Base-by-base conservation (phyloP, 176 grass and related monocot genomes). In the Aegilops speltoides region DNA sequence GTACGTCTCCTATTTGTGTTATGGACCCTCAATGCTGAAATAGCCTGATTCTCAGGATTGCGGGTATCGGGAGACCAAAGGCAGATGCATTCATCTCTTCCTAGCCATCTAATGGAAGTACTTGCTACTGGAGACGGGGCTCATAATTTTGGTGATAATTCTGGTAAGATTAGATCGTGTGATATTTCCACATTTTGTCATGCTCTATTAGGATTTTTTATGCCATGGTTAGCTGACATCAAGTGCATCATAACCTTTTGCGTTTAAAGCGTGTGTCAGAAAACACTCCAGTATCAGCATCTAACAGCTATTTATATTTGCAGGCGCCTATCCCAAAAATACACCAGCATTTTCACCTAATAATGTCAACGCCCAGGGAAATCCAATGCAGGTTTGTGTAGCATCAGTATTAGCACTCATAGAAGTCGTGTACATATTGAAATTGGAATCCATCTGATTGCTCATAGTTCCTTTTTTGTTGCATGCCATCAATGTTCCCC, bases 31-130 rank as follows among this genome's bases (percentile, higher is more conserved):
- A 78, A 26, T 63, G 37, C 43, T 81, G 48, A 76, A 70, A 69
- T 70, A 32, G 43, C 80, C 43, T 79, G 59, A 86, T 31, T 54
- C 8, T 61, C 86, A 96, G 94, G 97, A 79, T 84, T 98, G 86
- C 89, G 85, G 31, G 72, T 96, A 75, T 89, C 83, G 6, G 88
- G 74, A 81, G 93, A 98, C 81, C 97, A 96, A 33, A 92, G 93
- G 77, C 92, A 94, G 52, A 86, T 91, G 62, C 88, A 90, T 48
- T 81, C 92, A 54, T 92, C 97, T 86, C 97, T 98, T 94, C 97
- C 97, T 92, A 94, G 90, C 89, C 94, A 98, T 93, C 88, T 98
- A 70, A 80, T 94, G 33, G 97, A 93, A 73, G 87, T 95, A 79
- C 88, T 98, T 76, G 33, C 88, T 76, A 78, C 56, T 76, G 96